A percentile compares a stretch with the other conserved stretches of the same genome.
Conservation (phyloP, 2,329 filamentous ascomycete species). For the Aspergillus ruber region DNA sequence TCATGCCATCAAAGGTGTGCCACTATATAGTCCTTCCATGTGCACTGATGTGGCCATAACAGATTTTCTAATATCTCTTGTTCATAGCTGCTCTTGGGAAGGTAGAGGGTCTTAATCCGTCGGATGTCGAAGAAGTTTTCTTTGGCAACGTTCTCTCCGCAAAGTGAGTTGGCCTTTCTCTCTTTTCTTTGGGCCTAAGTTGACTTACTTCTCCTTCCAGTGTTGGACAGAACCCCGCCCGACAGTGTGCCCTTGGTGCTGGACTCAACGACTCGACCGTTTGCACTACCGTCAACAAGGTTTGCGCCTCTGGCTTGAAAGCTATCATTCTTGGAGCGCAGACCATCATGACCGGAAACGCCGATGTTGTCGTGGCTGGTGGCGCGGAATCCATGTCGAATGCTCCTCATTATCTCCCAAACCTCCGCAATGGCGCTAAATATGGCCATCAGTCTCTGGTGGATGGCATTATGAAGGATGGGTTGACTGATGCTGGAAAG, state of each 20-base stretch:
- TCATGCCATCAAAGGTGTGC: slow-evolving; percentile 81
- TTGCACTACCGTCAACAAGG: slow-evolving; percentile 96
- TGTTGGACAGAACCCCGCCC: slow-evolving; percentile 90
- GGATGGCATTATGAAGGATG: slow-evolving; percentile 90
- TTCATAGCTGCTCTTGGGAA: slow-evolving; percentile 67
- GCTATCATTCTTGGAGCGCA: slow-evolving; percentile 90
- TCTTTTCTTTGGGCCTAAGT: not conserved
- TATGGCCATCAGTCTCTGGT: slow-evolving; percentile 86
- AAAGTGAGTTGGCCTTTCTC: slow-evolving; percentile 55
- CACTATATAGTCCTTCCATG: not conserved
- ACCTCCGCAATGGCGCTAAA: slow-evolving; percentile 79
- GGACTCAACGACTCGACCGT: slow-evolving; percentile 74
- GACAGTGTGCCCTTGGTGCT: slow-evolving; percentile 85
- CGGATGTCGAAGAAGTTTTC: slow-evolving; percentile 92
- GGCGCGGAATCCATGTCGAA: slow-evolving; percentile 99
- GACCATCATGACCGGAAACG: slow-evolving; percentile 95
- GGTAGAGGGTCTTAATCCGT: slow-evolving; percentile 75
- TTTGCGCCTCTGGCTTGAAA: slow-evolving; percentile 93
- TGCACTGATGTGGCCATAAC: not conserved
- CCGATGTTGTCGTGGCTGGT: slow-evolving; percentile 85
- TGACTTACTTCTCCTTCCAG: slow-evolving; percentile 40
- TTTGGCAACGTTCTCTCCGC: slow-evolving; percentile 97
- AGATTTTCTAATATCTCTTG: slow-evolving; percentile 7
- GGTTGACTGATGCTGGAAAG: slow-evolving; percentile 81
- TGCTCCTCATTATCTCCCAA: slow-evolving; percentile 88